Evolutionary conservation across 805 yeast genomes (phyloP).

Genomic region (Sugiyamaella mastotermitis): DNA sequence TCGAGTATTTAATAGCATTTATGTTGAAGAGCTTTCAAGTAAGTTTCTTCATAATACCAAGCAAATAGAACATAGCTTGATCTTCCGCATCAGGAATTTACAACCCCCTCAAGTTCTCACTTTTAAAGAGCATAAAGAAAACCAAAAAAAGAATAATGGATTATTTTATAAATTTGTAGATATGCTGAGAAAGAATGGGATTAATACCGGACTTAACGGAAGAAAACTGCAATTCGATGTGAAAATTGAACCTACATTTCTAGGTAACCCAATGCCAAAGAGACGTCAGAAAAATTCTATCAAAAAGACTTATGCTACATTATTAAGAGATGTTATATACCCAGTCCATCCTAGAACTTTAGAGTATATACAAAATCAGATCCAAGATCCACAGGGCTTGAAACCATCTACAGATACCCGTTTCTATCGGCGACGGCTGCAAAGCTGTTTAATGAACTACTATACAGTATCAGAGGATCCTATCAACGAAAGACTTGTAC

Average conservation of each 20-base stretch:
- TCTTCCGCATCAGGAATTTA: conserved; percentile 18
- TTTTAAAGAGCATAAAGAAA: conserved; percentile 12
- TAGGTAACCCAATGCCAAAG: conserved; percentile 16
- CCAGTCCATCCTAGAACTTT: conserved; percentile 18
- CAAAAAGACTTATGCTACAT: conserved; percentile 8
- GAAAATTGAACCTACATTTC: conserved; percentile 12
- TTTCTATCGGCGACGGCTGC: conserved; percentile 13
- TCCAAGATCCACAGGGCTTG: background rate
- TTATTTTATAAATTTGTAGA: conserved; percentile 15
- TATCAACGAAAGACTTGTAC: too few relatives aligned
- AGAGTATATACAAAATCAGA: conserved; percentile 11
- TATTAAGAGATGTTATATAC: conserved; percentile 9
- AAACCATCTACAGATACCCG: conserved; percentile 1
- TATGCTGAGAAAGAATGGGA: conserved; percentile 8
- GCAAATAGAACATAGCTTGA: conserved; percentile 6
- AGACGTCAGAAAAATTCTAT: conserved; percentile 12
- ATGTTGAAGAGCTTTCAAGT: conserved; percentile 17
- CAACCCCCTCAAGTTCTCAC: conserved; percentile 14
- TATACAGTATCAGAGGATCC: conserved; percentile 9
- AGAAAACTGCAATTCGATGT: conserved; percentile 18
- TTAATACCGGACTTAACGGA: conserved; percentile 15
- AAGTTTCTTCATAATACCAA: conserved; percentile 6
- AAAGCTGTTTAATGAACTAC: conserved; percentile 6
- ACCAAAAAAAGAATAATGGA: background rate
- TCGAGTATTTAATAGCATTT: conserved; percentile 9